Conservation (phyloP, 306 rosid species). For the Dalbergia cochinchinensis region DNA sequence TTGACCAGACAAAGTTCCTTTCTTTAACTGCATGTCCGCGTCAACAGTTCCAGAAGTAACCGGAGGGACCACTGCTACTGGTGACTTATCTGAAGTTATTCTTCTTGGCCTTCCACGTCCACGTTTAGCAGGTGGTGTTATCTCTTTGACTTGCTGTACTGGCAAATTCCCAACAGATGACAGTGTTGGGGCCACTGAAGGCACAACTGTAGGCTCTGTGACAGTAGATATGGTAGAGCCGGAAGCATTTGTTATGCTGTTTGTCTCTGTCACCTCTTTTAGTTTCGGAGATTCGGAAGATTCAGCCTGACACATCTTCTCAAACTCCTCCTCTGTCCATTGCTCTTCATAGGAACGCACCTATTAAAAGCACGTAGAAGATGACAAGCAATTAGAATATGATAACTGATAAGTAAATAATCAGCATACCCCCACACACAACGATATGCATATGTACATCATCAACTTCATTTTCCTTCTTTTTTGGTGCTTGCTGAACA, state of each 20-base stretch:
- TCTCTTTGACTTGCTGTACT: conserved; percentile 67
- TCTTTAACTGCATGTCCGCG: conserved; percentile 55
- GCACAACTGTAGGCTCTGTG: conserved; percentile 53
- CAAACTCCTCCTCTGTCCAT: conserved; percentile 99
- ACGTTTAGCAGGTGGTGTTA: conserved; percentile 86
- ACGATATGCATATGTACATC: neutral
- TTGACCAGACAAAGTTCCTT: conserved; percentile 57
- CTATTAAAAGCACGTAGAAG: conserved; percentile 52
- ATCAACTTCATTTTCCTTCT: conserved; percentile 28
- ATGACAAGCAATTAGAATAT: conserved; percentile 12
- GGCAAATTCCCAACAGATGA: conserved; percentile 62
- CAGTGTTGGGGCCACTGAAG: conserved; percentile 49
- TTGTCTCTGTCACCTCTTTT: conserved; percentile 55
- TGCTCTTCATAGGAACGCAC: conserved; percentile 99
- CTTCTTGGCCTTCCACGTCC: conserved; percentile 99
- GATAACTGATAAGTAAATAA: neutral
- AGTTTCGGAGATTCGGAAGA: conserved; percentile 73
- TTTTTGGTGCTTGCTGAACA: neutral
- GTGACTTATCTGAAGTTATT: conserved; percentile 61
- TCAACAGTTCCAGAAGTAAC: conserved; percentile 60
- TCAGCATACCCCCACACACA: conserved; percentile 7
- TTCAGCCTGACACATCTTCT: conserved; percentile 92
- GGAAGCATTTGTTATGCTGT: conserved; percentile 54
- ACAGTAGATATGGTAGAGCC: conserved; percentile 53
- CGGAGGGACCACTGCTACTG: conserved; percentile 55